These are phyloP conservation scores for Infundibulicybe gibba DNA, from an alignment of 768 basidiomycete species.

Conservation along the genomic window DNA sequence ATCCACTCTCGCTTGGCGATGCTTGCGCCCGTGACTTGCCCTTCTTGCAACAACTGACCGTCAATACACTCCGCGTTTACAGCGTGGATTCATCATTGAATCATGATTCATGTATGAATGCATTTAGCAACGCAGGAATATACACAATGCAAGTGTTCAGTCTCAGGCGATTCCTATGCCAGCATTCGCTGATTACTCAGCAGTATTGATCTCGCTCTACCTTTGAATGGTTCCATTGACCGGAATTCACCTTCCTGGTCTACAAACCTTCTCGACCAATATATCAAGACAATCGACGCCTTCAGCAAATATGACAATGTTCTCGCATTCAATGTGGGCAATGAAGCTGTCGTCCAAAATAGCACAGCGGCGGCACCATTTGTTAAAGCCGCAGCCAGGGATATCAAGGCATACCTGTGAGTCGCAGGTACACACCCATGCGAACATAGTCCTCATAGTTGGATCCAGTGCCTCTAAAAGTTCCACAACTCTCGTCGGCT, in stretches of 20 bases:
- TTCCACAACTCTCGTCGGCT: constrained; percentile 71
- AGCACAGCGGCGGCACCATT: constrained; percentile 67
- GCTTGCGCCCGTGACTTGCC: constrained; percentile 80
- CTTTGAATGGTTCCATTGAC: constrained; percentile 83
- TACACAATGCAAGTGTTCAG: constrained; percentile 72
- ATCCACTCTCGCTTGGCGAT: constrained; percentile 66
- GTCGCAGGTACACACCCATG: constrained; percentile 17
- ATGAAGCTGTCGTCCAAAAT: constrained; percentile 63
- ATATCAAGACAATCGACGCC: constrained; percentile 70
- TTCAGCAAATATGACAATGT: constrained; percentile 90
- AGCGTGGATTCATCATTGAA: constrained; percentile 79
- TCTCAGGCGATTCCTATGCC: constrained; percentile 6
- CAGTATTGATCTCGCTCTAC: constrained; percentile 85
- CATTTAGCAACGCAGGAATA: constrained; percentile 75
- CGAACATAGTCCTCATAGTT: constrained; percentile 6
- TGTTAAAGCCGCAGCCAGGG: constrained; percentile 89
- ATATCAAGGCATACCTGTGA: constrained; percentile 81
- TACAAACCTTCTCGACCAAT: constrained; percentile 75
- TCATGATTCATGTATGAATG: constrained; percentile 84
- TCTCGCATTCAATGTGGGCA: constrained; percentile 86
- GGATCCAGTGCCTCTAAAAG: constrained; percentile 53
- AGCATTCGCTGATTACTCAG: constrained; percentile 1
- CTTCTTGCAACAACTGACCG: constrained; percentile 66
- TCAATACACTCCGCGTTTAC: constrained; percentile 86
- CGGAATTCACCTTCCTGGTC: constrained; percentile 73